Base-by-base conservation (phyloP, 257 asterid genomes). In the Voacanga thouarsii region DNA sequence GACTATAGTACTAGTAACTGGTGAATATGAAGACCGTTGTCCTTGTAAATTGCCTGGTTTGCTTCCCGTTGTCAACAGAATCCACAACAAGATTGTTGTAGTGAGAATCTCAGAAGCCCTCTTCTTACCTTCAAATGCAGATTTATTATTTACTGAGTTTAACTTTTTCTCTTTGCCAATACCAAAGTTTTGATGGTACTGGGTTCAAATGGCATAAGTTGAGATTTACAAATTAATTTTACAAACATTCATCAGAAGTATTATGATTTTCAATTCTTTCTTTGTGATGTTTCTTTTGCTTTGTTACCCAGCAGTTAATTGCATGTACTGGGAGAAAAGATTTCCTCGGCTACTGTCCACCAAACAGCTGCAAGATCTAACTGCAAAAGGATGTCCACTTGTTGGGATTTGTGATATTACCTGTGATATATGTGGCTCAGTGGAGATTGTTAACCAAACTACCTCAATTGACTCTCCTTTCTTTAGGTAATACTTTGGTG, bases 241-340 rank as follows among this genome's bases (percentile, higher is more conserved):
- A 9, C 39, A 28, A 33, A 12, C 30, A 51, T 72, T 30, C 19
- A 50, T 49, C 30, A 33, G 3, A 12, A 7, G 57, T 10, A 60
- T n/a, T 47, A 30, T 28, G 24, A 45, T 21, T 26, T 49, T 63
- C 37, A n/a, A 33, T 23, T 63, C 14, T 7, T 69, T 23, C 15
- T 23, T 26, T n/a, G 19, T 51, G 12, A 12, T 6, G 12, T 66
- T 67, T 23, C 55, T 67, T 55, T 67, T 71, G 14, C 65, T 66
- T 55, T 75, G 6, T 71, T 37, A 66, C 41, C 61, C 49, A 84
- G 84, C 91, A 96, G 99, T 93, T 60, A 96, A 96, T 82, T 96
- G 98, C 75, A 96, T 96, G 98, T 96, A 93, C 74, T 96, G 99
- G 99, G 99, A 93, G 87, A 88, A 82, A 85, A 83, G 98, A 82